Conservation (phyloP, 768 basidiomycete species). For the Ramaria sp. region DNA sequence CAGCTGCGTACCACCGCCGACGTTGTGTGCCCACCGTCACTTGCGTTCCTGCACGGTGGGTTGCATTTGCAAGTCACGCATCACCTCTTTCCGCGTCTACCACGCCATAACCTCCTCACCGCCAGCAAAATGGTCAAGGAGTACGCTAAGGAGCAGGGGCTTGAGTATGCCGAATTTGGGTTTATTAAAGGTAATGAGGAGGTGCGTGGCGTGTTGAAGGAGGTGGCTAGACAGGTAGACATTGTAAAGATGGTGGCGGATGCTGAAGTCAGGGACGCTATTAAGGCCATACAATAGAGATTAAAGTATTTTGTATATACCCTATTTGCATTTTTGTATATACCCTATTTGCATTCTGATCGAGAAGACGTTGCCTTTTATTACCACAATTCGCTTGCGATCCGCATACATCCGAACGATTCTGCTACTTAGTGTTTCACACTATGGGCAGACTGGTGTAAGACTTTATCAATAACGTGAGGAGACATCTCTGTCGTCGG, state of each 20-base stretch:
- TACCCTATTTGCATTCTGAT: too few relatives aligned
- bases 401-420: too few relatives aligned
- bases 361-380: too few relatives aligned
- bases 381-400: too few relatives aligned
- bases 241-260: conserved; percentile 76
- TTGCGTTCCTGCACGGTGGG: conserved; percentile 93
- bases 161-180: conserved; percentile 86
- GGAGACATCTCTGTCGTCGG: too few relatives aligned
- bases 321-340: too few relatives aligned
- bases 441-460: too few relatives aligned
- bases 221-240: conserved; percentile 81
- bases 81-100: conserved; percentile 91
- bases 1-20: conserved; percentile 98
- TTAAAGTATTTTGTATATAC: too few relatives aligned
- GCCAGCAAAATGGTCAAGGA: conserved; percentile 80
- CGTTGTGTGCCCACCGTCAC: conserved; percentile 73
- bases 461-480: too few relatives aligned
- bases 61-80: conserved; percentile 96
- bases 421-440: too few relatives aligned
- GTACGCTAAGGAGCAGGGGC: conserved; percentile 74
- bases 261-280: conserved; percentile 53
- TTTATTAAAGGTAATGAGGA: conserved; percentile 80
- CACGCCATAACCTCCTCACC: conserved; percentile 80
- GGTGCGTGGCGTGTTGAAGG: conserved; percentile 69
- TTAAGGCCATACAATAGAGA: background rate